Evolutionary conservation across 2,329 filamentous ascomycete genomes (phyloP), one percentile per base, ranked within the genome.

Genomic region (Lizonia empirigonia): DNA sequence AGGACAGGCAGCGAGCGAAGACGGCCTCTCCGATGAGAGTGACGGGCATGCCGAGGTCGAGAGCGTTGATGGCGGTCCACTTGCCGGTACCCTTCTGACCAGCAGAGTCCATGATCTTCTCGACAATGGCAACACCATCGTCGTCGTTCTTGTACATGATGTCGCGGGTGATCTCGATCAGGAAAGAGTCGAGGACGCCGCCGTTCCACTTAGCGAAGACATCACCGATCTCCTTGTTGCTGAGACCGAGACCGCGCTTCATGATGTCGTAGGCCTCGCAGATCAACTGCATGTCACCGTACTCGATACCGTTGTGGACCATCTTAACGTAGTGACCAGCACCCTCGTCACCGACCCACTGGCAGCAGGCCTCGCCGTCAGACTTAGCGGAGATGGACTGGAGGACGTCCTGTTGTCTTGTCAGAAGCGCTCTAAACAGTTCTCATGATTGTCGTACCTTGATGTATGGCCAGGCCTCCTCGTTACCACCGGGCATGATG

Each of bases 291-390:
- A 99, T 99, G 82, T 99, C 94, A 86, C 94, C 94, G 77, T 99
- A 99, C 82, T 99, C 94, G 71, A 99, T 99, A 85, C 94, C 94
- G 81, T 99, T 99, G 88, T 99, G 94, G 60, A 99, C 94, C 94
- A 99, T 99, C 90, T 99, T 99, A 83, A 99, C 93, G 84, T 97
- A 99, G 87, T 99, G 94, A 70, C 94, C 94, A 80, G 94, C 90
- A 86, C 94, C 94, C 79, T 97, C 91, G 80, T 97, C 94, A 82
- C 94, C 94, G 70, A 99, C 94, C 94, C 94, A 99, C 80, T 99
- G 94, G 76, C 94, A 99, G 87, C 94, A 99, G 63, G 94, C 81
- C 85, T 99, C 94, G 71, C 87, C 88, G 72, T 97, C 93, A 78
- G 90, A 95, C 87, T 99, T 97, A 78, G 94, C 94, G 60, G 94